phyloP scores from a whole-genome alignment of 1,284 basidiomycete genomes.

The Irpex lacteus region DNA sequence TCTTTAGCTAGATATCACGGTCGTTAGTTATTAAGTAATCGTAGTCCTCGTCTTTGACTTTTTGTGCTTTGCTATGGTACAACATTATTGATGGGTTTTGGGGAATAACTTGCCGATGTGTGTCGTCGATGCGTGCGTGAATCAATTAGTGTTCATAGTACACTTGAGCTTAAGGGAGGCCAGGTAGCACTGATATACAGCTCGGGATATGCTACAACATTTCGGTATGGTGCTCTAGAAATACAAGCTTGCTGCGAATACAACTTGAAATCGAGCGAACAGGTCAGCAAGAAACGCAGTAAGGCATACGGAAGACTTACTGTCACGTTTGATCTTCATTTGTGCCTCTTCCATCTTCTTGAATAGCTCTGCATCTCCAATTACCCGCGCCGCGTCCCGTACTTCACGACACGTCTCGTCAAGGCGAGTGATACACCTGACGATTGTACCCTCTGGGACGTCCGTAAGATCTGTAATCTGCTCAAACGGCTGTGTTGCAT shows the following conservation, averaged over 20 bases:
- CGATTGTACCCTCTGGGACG: constrained; percentile 95
- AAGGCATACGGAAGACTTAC: constrained; percentile 47
- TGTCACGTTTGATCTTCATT: constrained; percentile 90
- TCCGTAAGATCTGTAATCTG: constrained; percentile 94
- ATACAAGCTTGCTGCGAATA: constrained; percentile 85
- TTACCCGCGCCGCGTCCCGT: constrained; percentile 94
- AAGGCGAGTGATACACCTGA: constrained; percentile 91
- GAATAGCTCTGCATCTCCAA: constrained; percentile 93
- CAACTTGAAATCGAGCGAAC: constrained; percentile 45
- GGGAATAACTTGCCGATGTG: constrained; percentile 17
- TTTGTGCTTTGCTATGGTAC: constrained; percentile 21
- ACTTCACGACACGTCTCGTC: constrained; percentile 99
- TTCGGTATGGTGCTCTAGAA: constrained; percentile 48
- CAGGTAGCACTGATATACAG: not conserved
- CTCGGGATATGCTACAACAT: not conserved
- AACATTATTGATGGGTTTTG: constrained; percentile 25
- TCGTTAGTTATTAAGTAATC: not conserved
- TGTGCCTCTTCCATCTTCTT: constrained; percentile 98
- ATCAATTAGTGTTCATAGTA: not conserved
- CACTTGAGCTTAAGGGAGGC: not conserved
- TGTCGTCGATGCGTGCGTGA: not conserved
- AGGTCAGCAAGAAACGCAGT: not conserved
- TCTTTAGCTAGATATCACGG: constrained; percentile 10
- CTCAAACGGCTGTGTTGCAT: constrained; percentile 76
- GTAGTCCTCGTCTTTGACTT: constrained; percentile 13